Evolutionary conservation across 164 flowering plant species (phyloP).

Genomic region (Paratinospora sagittata): DNA sequence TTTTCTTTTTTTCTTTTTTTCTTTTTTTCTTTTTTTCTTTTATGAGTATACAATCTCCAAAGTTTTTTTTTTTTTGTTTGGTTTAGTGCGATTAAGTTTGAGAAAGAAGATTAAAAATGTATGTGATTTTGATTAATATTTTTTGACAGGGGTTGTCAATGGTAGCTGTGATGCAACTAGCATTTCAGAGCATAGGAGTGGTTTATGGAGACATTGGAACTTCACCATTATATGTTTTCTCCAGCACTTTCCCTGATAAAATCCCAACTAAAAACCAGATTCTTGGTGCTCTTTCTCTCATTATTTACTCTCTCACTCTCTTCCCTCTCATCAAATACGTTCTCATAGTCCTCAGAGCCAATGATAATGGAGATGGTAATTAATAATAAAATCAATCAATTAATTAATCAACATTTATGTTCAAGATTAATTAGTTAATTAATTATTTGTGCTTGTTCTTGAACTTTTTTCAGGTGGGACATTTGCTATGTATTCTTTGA

Average conservation of each 20-base stretch:
- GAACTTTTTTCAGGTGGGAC: conserved; percentile 23
- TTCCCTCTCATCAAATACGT: conserved; percentile 32
- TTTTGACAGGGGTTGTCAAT: not conserved
- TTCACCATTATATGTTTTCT: conserved; percentile 28
- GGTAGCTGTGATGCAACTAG: conserved; percentile 17
- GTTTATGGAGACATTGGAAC: conserved; percentile 38
- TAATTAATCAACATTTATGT: too few relatives aligned
- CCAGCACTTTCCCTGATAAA: conserved; percentile 25
- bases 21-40: too few relatives aligned
- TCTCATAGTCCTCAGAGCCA: conserved; percentile 26
- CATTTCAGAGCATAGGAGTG: conserved; percentile 30
- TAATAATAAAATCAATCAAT: not conserved
- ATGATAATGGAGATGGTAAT: conserved; percentile 34
- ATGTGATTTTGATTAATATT: too few relatives aligned
- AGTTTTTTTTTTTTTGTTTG: too few relatives aligned
- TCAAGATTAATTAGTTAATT: too few relatives aligned
- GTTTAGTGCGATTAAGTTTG: too few relatives aligned
- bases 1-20: too few relatives aligned
- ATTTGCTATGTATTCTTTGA: conserved; percentile 24
- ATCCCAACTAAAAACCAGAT: conserved; percentile 16
- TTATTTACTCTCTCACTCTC: conserved; percentile 29
- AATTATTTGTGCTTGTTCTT: too few relatives aligned
- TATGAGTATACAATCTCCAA: too few relatives aligned
- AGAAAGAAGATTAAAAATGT: too few relatives aligned
- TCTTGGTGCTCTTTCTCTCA: conserved; percentile 28